Conservation (phyloP, 1,284 basidiomycete genomes). For the Rhodotorula sp. region DNA sequence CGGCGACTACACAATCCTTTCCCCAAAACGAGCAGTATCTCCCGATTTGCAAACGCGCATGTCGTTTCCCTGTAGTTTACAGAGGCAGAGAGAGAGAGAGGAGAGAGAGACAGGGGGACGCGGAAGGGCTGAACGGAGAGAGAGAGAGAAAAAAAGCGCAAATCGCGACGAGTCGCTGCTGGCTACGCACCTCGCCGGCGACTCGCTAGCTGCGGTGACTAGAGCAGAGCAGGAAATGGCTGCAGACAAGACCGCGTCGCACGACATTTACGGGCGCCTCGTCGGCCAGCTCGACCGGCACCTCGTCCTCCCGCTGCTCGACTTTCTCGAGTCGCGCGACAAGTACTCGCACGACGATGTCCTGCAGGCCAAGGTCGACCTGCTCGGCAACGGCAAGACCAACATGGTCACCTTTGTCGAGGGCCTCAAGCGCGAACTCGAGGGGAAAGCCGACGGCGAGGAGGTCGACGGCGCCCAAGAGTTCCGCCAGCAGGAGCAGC, state of each 20-base stretch:
- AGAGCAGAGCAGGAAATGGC: neutral
- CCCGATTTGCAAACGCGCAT: too few species aligned
- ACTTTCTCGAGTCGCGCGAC: conserved; percentile 72
- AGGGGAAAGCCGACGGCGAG: conserved; percentile 38
- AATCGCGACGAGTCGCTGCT: too few species aligned
- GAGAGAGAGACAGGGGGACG: too few species aligned
- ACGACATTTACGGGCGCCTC: conserved; percentile 1
- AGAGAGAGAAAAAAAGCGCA: too few species aligned
- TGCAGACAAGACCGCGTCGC: conserved; percentile 4
- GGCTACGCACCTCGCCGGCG: neutral
- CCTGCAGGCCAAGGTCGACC: conserved; percentile 86
- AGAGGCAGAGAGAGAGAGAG: too few species aligned
- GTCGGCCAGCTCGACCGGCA: conserved; percentile 75
- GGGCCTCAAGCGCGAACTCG: conserved; percentile 43
- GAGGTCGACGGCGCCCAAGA: conserved; percentile 69
- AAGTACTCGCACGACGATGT: conserved; percentile 74
- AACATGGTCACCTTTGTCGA: conserved; percentile 85
- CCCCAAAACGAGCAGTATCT: too few species aligned
- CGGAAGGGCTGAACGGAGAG: too few species aligned
- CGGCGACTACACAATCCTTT: too few species aligned
- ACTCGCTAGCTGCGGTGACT: neutral
- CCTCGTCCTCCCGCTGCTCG: conserved; percentile 85
- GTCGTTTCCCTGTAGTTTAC: too few species aligned
- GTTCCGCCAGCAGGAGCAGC: conserved; percentile 75
- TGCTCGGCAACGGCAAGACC: conserved; percentile 69